Percentiles rank a stretch among this genome's conserved stretches.
Conservation (phyloP, 352 stramenopile species). For the Pythium rhizo-oryzae region DNA sequence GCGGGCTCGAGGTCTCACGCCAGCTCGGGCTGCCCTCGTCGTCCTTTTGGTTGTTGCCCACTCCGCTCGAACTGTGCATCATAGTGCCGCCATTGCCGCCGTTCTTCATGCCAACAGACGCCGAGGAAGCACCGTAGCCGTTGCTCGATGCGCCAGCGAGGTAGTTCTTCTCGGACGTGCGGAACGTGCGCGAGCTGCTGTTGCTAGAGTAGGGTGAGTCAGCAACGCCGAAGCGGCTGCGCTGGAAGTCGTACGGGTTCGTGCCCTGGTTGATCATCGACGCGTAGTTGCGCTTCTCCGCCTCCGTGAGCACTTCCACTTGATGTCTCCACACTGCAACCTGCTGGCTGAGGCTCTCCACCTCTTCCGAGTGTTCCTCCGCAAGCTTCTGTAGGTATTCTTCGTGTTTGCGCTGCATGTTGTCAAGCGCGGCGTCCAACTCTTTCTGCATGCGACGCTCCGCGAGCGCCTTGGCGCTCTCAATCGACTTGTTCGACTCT, state of each 20-base stretch:
- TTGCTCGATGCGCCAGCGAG: slow-evolving; percentile 1
- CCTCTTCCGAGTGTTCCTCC: slow-evolving; percentile 82
- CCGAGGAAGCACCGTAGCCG: background rate
- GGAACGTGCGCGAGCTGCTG: slow-evolving; percentile 21
- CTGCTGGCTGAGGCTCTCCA: slow-evolving; percentile 81
- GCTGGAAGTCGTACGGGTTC: slow-evolving; percentile 60
- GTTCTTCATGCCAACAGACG: slow-evolving; percentile 1
- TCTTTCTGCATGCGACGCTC: slow-evolving; percentile 59
- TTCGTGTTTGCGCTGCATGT: slow-evolving; percentile 66
- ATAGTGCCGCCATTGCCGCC: background rate
- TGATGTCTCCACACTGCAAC: slow-evolving; percentile 84
- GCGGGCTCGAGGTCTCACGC: slow-evolving; percentile 25
- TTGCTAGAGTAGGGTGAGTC: slow-evolving; percentile 31
- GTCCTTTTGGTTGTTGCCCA: slow-evolving; percentile 26
- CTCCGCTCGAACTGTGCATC: background rate
- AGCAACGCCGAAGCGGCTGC: slow-evolving; percentile 47
- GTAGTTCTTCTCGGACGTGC: slow-evolving; percentile 27
- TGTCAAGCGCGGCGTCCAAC: slow-evolving; percentile 51
- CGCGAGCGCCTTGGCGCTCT: slow-evolving; percentile 55
- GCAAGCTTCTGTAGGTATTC: slow-evolving; percentile 79
- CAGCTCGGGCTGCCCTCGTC: slow-evolving; percentile 24
- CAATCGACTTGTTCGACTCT: slow-evolving; percentile 81
- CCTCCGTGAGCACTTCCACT: slow-evolving; percentile 82
- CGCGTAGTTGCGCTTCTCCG: slow-evolving; percentile 78
- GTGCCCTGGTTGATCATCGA: slow-evolving; percentile 61